Evolutionary conservation across 345 rosid species (phyloP), one percentile per base, ranked within the genome.

Genomic region (Salix caprea): DNA sequence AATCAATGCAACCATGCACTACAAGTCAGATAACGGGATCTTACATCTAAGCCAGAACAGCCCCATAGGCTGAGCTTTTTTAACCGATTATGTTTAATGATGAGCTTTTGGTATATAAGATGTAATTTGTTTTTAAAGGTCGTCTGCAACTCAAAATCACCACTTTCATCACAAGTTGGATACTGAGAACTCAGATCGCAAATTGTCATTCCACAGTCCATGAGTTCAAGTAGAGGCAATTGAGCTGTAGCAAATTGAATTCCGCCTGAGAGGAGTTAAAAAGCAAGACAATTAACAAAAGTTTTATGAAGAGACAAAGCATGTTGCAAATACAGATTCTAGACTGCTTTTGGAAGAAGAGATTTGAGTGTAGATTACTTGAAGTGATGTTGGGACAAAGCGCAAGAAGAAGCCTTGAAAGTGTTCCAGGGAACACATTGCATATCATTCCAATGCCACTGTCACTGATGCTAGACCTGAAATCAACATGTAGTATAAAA

Each of bases 201-300:
- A 76, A 96, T 84, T 42, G 92, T 92, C 97, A 96, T 92, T 67
- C 99, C 99, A 80, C 99, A 96, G 78, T 96, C 99, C 97, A 96
- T 87, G 74, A 96, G 92, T 81, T 94, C 97, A 75, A 96, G 97
- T 82, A 81, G 93, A 74, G 99, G 99, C 67, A 96, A 72, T 32
- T 96, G 98, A 60, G 98, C 97, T 9, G 97, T 87, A 54, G 98
- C 99, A 87, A 96, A 96, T 76, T 96, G 99, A 78, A 96, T 90
- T 71, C 99, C 99, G 84, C 98, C 99, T 96, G 85, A 80, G 30
- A 76, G 50, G 37, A 36, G 40, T 62, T 39, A 75, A 66, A 48
- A 36, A 71, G 42, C 12, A 19, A 13, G 6, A 48, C 1, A 11
- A 24, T 82, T 61, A 80, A 48, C 50, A 36, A 28, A 60, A 60